Evolutionary conservation across 116 monocot genomes (phyloP), one percentile per base, ranked within the genome.

Genomic region (Zostera marina): DNA sequence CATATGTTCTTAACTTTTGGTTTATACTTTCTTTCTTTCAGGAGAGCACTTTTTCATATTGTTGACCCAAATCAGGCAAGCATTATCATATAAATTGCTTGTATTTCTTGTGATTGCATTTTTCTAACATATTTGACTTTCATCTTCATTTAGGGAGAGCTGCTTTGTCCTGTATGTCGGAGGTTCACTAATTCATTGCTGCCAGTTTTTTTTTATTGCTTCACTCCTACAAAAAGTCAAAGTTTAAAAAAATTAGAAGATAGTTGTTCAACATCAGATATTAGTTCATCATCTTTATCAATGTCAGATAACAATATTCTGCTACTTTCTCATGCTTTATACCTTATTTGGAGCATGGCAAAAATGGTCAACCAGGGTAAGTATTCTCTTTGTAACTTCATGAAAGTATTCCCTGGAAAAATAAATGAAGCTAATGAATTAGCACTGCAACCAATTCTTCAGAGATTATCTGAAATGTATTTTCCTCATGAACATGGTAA

Each of bases 161-260:
- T 90, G 22, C 90, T 99, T 22, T 99, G 98, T 66, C 98, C 98
- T 44, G 78, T 90, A 42, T 99, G 98, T 51, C 76, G 98, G 3
- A 83, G 98, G 68, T 81, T 99, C 64, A 73, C 83, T 58, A 99
- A 99, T 76, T 90, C 87, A 16, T 73, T 84, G 26, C 62, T 99
- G 25, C 91, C 98, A 32, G 65, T 64, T 21, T 52, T 56, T 8
- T 66, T 72, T 53, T 22, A 40, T 41, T 23, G 32, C 59, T 49
- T 56, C 40, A 64, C 15, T 59, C 16, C 15, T 17, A 43, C 56
- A 42, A 75, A 59, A 58, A 3, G 3, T 20, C 10, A 16, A 62
- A 74, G 42, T 16, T 41, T 54, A 22, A 22, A 8, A 46, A 53
- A 42, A 13, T 21, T 47, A 23, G 48, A 42, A 49, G 38, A 48